Evolutionary conservation across 1,284 basidiomycete genomes (phyloP).

Genomic region (Sanghuangporus sanghuang): DNA sequence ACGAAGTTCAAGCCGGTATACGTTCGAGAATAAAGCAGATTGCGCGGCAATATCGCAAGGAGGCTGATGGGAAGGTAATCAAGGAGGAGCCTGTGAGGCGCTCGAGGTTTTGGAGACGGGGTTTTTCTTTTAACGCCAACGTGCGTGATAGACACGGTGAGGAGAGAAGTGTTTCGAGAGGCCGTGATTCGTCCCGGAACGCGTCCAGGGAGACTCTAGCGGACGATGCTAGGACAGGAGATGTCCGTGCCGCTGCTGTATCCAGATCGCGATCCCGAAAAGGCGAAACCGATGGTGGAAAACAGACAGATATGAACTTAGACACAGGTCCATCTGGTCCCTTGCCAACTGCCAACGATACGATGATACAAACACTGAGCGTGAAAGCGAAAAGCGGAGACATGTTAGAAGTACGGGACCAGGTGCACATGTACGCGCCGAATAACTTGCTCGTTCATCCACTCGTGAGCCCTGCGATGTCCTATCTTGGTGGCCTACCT

Average conservation of each 20-base stretch:
- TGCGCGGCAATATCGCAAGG: conserved; percentile 2
- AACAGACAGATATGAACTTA: conserved; percentile 6
- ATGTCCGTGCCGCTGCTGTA: conserved; percentile 12
- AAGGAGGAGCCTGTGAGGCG: not conserved
- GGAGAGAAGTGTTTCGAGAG: not conserved
- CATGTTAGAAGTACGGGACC: conserved; percentile 50
- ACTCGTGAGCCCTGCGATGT: conserved; percentile 77
- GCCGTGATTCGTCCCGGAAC: not conserved
- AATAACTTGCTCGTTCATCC: conserved; percentile 85
- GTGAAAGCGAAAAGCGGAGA: conserved; percentile 45
- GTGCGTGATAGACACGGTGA: not conserved
- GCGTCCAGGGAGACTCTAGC: not conserved
- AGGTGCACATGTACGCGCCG: conserved; percentile 87
- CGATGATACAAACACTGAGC: conserved; percentile 36
- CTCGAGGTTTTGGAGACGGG: conserved; percentile 10
- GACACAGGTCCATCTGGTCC: conserved; percentile 41
- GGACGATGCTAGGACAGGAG: conserved; percentile 9
- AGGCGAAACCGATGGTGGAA: not conserved
- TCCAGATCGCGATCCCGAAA: not conserved
- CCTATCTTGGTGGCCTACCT: conserved; percentile 88
- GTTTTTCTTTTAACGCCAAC: not conserved
- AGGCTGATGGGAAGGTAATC: not conserved
- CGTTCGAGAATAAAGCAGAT: conserved; percentile 46
- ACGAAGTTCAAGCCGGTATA: conserved; percentile 56
- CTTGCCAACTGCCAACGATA: conserved; percentile 33